Percentiles rank a stretch among this genome's conserved stretches.
Conservation (phyloP, 2,329 filamentous ascomycete species). For the Penicillium sp. region DNA sequence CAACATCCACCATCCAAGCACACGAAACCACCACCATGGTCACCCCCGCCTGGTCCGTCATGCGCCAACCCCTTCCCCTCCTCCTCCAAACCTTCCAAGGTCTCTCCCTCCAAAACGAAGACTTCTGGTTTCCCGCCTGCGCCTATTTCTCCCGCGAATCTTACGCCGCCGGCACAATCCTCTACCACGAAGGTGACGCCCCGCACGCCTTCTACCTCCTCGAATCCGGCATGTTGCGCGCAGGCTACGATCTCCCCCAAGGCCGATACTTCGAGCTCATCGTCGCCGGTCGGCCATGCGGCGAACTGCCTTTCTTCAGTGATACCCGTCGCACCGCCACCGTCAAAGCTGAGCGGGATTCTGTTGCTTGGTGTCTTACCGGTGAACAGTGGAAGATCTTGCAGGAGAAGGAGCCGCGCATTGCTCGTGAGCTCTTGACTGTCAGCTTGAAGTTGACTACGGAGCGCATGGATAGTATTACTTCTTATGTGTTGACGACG, state of each 20-base stretch:
- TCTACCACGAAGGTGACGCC: constrained; percentile 76
- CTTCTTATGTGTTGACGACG: constrained; percentile 49
- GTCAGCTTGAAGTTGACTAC: constrained; percentile 92
- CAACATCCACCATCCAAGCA: constrained; percentile 67
- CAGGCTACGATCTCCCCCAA: constrained; percentile 88
- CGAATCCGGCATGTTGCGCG: constrained; percentile 83
- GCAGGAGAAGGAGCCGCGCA: constrained; percentile 70
- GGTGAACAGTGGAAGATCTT: constrained; percentile 69
- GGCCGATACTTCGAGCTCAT: constrained; percentile 89
- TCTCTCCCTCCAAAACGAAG: constrained; percentile 80
- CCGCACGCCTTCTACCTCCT: constrained; percentile 87
- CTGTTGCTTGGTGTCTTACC: constrained; percentile 80
- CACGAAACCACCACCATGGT: constrained; percentile 54
- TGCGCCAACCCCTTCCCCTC: constrained; percentile 85
- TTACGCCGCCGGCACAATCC: constrained; percentile 66
- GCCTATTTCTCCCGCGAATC: constrained; percentile 73
- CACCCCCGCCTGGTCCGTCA: constrained; percentile 74
- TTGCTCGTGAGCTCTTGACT: constrained; percentile 80
- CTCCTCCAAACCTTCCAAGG: constrained; percentile 96
- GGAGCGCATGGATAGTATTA: constrained; percentile 80
- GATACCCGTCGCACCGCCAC: constrained; percentile 86
- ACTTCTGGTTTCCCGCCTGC: constrained; percentile 87
- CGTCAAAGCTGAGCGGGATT: constrained; percentile 78
- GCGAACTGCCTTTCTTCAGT: constrained; percentile 93
- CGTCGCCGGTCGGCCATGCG: constrained; percentile 90